Base-by-base conservation (phyloP, 331 rosid species). In the Prunus yedoensis region DNA sequence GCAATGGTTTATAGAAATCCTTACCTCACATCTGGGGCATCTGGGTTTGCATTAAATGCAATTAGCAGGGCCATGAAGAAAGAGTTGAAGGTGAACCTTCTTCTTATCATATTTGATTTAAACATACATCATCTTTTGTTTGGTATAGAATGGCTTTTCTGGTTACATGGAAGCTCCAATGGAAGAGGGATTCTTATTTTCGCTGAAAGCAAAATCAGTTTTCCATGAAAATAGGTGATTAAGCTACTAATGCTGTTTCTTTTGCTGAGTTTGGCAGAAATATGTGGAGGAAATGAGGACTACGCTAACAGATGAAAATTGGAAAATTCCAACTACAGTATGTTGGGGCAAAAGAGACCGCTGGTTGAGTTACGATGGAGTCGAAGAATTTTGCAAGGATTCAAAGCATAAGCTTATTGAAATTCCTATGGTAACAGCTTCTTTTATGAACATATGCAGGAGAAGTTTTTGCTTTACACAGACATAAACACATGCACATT, bases 1-100 rank as follows among this genome's bases (percentile, higher is more conserved):
- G 90, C 94, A 60, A 93, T 93, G 98, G 97, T 93, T 59, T 93
- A 89, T 60, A 89, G 98, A 88, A 88, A 93, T 77, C 98, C 98
- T 66, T 91, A 93, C 82, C 97, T 93, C 77, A 88, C 89, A 28
- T 93, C 98, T 45, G 97, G 98, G 46, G 91, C 97, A 15, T 91
- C 98, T n/a, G 97, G 97, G 28, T 93, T 93, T 81, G 97, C 98
- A 51, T 66, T 93, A 61, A 93, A 93, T 77, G 98, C 98, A 86
- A 85, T 93, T 65, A 88, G 96, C 77, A 88, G 92, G 77, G 81
- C 88, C 64, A 89, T 93, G 98, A 91, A 87, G 80, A 93, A 91
- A 74, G 88, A 87, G 17, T 81, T 91, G 71, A 93, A 91, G 98
- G 97, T 93, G 78, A 86, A 32, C 73, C 45, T 56, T 76, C 54